phyloP scores from a whole-genome alignment of 805 yeast genomes.

The Lipomyces mesembrius region DNA sequence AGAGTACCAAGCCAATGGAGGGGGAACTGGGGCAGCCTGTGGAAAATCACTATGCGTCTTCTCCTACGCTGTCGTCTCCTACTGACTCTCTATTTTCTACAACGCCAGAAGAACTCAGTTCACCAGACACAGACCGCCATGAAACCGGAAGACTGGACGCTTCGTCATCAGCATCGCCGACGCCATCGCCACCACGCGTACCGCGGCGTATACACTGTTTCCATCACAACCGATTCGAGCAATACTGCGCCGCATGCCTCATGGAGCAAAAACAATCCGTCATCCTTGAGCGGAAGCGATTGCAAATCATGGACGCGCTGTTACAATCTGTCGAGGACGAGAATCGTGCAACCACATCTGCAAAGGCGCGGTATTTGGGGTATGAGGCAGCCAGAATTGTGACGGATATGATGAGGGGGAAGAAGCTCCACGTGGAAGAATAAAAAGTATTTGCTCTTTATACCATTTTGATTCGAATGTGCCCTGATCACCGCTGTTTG shows the following conservation, averaged over 20 bases:
- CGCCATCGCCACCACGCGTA: conserved; percentile 2
- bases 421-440: not conserved
- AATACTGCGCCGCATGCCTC: not conserved
- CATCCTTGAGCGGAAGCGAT: not conserved
- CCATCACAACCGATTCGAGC: conserved; percentile 1
- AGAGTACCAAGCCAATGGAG: not conserved
- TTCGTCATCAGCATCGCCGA: not conserved
- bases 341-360: not conserved
- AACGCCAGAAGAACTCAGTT: not conserved
- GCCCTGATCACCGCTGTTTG: not conserved
- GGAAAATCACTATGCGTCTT: not conserved
- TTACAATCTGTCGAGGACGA: conserved; percentile 4
- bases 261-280: conserved; percentile 3
- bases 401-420: not conserved
- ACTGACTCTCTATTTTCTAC: conserved; percentile 2
- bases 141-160: not conserved
- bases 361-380: conserved; percentile 3
- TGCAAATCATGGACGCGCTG: conserved; percentile 2
- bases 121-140: not conserved
- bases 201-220: not conserved
- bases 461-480: not conserved
- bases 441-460: not conserved
- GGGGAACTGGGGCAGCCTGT: not conserved
- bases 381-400: not conserved
- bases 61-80: conserved; percentile 1